Base-by-base conservation (phyloP, 441 rosid species). In the Erodium moschatum region DNA sequence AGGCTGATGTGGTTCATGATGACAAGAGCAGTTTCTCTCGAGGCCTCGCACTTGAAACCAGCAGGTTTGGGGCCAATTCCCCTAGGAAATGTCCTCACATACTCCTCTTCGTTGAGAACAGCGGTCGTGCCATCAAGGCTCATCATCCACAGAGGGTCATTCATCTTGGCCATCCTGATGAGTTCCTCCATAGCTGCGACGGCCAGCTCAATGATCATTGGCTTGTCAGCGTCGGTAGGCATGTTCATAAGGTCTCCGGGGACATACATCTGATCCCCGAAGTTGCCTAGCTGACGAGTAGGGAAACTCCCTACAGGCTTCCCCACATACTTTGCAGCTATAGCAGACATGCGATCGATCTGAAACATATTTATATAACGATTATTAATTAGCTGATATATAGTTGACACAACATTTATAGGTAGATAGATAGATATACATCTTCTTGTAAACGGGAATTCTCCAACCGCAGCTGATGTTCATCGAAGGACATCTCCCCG, bases 401-500 rank as follows among this genome's bases (percentile, higher is more conserved):
- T n/a, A n/a, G n/a, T n/a, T n/a, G n/a, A n/a, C n/a, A n/a, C n/a
- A n/a, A n/a, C n/a, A n/a, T n/a, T n/a, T n/a, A n/a, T n/a, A 24
- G 2, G 2, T 24, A 24, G 27, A 24, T 2, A 24, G 27, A 24
- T 24, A 24, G 27, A 24, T 24, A 24, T 24, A 24, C 27, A 24
- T 93, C 98, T 81, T 93, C 97, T 69, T 95, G 78, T 69, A 93
- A 52, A 58, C 93, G 83, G 20, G 89, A 83, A 78, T 93, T 93
- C 81, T 93, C 98, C 21, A 91, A 81, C 21, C 97, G 84, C 50
- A 93, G 72, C 69, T 93, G 96, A 70, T 93, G 98, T 75, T 93
- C 98, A 52, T 91, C 97, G 52, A 89, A 89, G 21, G 98, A 91
- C 93, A 91, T 91, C 70, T 93, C 96, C 24, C 97, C 98, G 9